Percentiles rank a stretch among this genome's conserved stretches.
Evolutionary conservation across 2,329 filamentous ascomycete species (phyloP).

Genomic region (Fusarium heterosporum): DNA sequence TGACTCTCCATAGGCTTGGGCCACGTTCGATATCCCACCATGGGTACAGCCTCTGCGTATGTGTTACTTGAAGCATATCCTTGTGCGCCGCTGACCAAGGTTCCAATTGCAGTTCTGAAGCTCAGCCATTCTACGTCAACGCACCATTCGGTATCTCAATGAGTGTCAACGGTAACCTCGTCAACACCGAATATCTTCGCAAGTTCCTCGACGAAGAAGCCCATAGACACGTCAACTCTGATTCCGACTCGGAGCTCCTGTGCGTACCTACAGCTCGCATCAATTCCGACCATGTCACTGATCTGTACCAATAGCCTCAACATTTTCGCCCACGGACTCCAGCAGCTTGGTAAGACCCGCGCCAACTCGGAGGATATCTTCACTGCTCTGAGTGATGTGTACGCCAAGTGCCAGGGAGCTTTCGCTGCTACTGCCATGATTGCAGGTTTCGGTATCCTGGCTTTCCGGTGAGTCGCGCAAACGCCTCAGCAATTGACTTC

Average conservation of each 20-base stretch:
- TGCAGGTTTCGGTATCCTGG: constrained; percentile 82
- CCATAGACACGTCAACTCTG: constrained; percentile 89
- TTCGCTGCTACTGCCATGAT: constrained; percentile 87
- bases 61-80: constrained; percentile 11
- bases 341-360: constrained; percentile 83
- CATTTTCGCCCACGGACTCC: constrained; percentile 85
- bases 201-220: constrained; percentile 80
- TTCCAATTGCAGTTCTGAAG: constrained; percentile 73
- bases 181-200: constrained; percentile 78
- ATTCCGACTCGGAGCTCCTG: constrained; percentile 76
- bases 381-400: constrained; percentile 76
- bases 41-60: constrained; percentile 74
- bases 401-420: constrained; percentile 77
- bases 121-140: constrained; percentile 94
- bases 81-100: constrained; percentile 2
- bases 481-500: constrained; percentile 61
- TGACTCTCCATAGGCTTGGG: constrained; percentile 61
- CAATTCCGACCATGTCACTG: constrained; percentile 15
- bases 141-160: constrained; percentile 58
- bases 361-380: constrained; percentile 84
- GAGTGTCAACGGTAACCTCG: constrained; percentile 85
- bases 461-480: constrained; percentile 71
- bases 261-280: constrained; percentile 11
- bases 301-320: constrained; percentile 78
- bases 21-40: constrained; percentile 90